Evolutionary conservation across 140 eudicot genomes (phyloP), one percentile per base, ranked within the genome.

Genomic region (Flaveria floridana): DNA sequence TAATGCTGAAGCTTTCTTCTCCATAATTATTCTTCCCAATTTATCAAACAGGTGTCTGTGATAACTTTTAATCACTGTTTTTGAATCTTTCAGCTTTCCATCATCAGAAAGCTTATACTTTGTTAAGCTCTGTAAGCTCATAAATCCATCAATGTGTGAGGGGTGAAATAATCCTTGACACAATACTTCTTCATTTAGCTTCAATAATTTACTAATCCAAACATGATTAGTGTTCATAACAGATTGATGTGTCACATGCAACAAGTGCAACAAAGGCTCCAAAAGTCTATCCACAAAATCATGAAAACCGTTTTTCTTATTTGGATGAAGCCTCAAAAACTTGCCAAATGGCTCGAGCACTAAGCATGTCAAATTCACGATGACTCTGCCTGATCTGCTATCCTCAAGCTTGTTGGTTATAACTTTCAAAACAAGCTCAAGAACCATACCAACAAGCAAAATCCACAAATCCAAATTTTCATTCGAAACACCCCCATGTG

Each of bases 101-200:
- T 87, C 93, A 41, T 81, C 88, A 42, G 83, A 80, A 16, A 48
- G 65, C 70, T 48, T 90, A 65, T 90, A 94, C 84, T 77, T 90
- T 15, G 50, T 64, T 78, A 88, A 59, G 77, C 88, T 79, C 14
- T 84, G 97, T 72, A 85, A 71, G 82, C 84, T 84, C 56, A 85
- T 65, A 79, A 85, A 90, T 21, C 96, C 99, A 65, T 88, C 96
- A 61, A 90, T 77, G 75, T 94, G 94, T 77, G 83, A 76, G 8
- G 97, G 78, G 68, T 94, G 99, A 77, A 94, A 94, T 79, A 94
- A 79, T 41, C 96, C 99, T 64, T 80, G 91, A 72, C 85, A 87
- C 52, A 94, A 61, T 55, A 94, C 89, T 68, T 94, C 97, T 77
- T 86, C 86, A 48, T 78, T 76, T 62, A 85, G 68, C 79, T 84